Conservation (phyloP, 1,284 basidiomycete species). For the Cutaneotrichosporon spelunceum region DNA sequence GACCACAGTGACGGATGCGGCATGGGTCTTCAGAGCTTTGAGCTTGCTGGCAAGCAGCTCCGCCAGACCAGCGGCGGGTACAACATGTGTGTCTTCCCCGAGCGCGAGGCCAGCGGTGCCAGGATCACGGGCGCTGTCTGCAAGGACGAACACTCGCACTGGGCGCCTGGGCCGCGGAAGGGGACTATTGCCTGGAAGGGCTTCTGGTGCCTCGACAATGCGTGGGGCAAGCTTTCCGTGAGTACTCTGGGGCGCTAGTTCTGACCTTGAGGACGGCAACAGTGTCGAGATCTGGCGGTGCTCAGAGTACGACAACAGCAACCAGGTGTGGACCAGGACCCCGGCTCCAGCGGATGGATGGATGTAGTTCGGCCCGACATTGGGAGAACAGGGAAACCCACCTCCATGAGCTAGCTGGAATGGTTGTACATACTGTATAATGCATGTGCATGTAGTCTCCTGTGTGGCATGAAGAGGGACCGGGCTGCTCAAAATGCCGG, state of each 20-base stretch:
- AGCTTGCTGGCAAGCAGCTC: neutral
- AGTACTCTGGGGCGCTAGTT: neutral
- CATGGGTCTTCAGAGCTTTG: neutral
- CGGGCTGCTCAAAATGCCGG: no score
- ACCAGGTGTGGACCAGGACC: neutral
- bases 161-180: neutral
- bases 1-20: neutral
- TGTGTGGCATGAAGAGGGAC: no score
- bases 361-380: neutral
- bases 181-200: neutral
- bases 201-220: neutral
- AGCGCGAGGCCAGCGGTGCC: neutral
- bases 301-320: neutral
- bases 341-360: neutral
- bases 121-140: neutral
- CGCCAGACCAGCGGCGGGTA: neutral
- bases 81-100: neutral
- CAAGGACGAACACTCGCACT: neutral
- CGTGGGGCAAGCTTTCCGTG: neutral
- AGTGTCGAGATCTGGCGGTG: neutral
- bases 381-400: no score
- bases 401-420: no score
- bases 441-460: no score
- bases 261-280: neutral
- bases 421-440: no score